Base-by-base conservation (phyloP, 1,284 basidiomycete species). In the Leccinum fallax region DNA sequence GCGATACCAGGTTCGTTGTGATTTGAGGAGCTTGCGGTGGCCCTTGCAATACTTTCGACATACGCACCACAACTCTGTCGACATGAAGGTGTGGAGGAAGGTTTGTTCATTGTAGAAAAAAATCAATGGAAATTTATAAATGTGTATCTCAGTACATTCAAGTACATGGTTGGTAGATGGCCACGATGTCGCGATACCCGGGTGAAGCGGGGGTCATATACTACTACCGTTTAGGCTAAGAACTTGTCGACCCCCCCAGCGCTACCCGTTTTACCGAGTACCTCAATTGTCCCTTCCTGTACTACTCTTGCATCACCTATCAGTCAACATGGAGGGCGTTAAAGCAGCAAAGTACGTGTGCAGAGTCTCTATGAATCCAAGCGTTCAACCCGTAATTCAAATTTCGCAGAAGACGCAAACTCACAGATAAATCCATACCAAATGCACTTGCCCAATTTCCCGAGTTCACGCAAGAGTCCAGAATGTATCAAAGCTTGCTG, bases 401-500 rank as follows among this genome's bases (percentile, higher is more conserved):
- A 55, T 32, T 57, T 52, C 19, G 58, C 62, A 93, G 90, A 75
- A 88, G 87, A 71, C 85, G 92, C 61, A 92, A 93, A 71, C 82
- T 93, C 46, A 91, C 90, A 2, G 92, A 93, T 74, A 92, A 90
- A 76, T 84, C 84, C 43, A 79, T 95, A 30, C 93, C 93, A 0
- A 87, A 87, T 79, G 84, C 84, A 56, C 79, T 93, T 26, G 77
- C 85, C 55, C 82, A 89, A 65, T 82, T 85, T 63, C 85, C 88
- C 26, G 84, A 87, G 53, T 91, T 95, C 69, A 83, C 89, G 19
- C 82, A 85, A 65, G 90, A 97, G 76, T 93, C 93, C 24, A 83
- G 83, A 59, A 92, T 97, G 83, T 98, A 98, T 76, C 84, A 87
- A 61, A 88, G 93, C 70, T 81, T 98, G 34, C 79, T 96, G 53